These are phyloP conservation scores for Mesembryanthemum crystallinum DNA, from an alignment of 148 eudicot species.

Conservation along the genomic window DNA sequence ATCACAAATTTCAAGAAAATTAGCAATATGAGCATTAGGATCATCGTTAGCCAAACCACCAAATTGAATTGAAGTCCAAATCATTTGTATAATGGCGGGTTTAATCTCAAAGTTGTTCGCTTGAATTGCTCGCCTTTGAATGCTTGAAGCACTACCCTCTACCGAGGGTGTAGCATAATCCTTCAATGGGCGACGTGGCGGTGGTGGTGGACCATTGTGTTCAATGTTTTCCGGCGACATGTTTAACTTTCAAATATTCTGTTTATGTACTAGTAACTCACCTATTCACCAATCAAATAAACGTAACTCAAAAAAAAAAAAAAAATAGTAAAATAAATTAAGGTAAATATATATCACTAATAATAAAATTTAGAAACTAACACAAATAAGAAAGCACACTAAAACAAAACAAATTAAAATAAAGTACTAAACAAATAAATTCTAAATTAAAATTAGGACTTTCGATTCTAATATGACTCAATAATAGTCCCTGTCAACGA, in stretches of 20 bases:
- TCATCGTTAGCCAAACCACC: not conserved
- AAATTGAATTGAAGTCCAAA: not conserved
- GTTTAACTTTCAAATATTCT: not conserved
- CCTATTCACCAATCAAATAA: not conserved
- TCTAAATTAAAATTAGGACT: not conserved
- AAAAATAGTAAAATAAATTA: no score
- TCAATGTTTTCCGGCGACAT: not conserved
- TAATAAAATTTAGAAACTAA: not conserved
- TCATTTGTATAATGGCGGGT: not conserved
- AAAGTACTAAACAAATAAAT: not conserved
- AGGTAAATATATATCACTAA: not conserved
- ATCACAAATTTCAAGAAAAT: no score
- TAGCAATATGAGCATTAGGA: not conserved
- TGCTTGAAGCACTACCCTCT: not conserved
- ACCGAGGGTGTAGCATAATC: not conserved
- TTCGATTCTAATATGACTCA: not conserved
- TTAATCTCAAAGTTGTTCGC: not conserved
- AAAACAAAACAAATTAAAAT: not conserved
- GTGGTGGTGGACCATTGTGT: no score
- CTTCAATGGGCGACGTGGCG: not conserved
- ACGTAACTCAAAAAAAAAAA: no score
- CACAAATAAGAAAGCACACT: not conserved
- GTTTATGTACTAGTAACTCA: not conserved
- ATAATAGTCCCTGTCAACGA: not conserved
- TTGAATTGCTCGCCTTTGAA: not conserved